A percentile compares a stretch with the other conserved stretches of the same genome.
Conservation (phyloP, 176 grass and related monocot species). For the Alloteropsis semialata region DNA sequence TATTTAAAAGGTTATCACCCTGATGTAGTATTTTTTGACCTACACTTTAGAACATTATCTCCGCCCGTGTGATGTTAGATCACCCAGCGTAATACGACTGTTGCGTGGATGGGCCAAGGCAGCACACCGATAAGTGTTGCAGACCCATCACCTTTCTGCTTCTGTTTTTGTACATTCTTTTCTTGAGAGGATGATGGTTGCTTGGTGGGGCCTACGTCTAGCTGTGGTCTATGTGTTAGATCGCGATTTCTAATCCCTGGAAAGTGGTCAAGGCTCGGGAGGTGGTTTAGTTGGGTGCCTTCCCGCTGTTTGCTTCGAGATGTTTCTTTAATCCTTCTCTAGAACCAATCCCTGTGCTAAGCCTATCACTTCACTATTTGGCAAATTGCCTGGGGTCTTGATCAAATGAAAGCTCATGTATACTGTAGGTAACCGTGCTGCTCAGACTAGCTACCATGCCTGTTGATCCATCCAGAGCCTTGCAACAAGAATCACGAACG, state of each 20-base stretch:
- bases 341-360: background rate
- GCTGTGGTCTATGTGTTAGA: constrained; percentile 22
- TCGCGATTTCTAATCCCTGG: background rate
- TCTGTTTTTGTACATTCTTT: constrained; percentile 18
- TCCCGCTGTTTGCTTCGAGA: background rate
- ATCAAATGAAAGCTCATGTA: background rate
- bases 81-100: background rate
- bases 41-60: constrained; percentile 44
- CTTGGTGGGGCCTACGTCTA: constrained; percentile 4
- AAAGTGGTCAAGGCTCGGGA: background rate
- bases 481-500: background rate
- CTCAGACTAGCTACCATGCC: background rate
- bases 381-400: background rate
- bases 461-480: background rate
- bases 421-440: background rate
- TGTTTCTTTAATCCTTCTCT: background rate
- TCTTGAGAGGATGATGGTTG: constrained; percentile 21
- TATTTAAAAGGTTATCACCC: constrained; percentile 40
- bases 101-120: constrained; percentile 36
- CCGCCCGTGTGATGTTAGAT: constrained; percentile 24
- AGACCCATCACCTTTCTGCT: constrained; percentile 20
- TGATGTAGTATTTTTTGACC: constrained; percentile 13
- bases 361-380: background rate
- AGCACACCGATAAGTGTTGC: constrained; percentile 2
- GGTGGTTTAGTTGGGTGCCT: constrained; percentile 24